Evolutionary conservation across 2,329 filamentous ascomycete species (phyloP).

Genomic region (Phialocephala subalpina): DNA sequence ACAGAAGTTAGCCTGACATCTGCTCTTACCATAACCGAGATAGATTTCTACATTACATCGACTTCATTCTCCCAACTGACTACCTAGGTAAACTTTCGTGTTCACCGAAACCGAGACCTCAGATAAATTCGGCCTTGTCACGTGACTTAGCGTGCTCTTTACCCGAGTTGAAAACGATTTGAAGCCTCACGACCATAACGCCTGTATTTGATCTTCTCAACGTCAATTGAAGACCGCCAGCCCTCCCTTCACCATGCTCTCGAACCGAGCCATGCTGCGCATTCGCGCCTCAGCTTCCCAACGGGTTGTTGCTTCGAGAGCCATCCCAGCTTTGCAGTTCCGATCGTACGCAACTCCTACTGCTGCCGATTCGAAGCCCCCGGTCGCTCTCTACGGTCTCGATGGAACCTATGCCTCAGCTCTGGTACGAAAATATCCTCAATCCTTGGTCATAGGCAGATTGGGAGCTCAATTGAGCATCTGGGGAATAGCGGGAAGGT

Average conservation of each 20-base stretch:
- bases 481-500: background rate
- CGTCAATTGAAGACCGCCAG: conserved; percentile 37
- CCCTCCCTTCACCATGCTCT: conserved; percentile 41
- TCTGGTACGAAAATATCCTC: conserved; percentile 74
- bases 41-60: too few relatives aligned
- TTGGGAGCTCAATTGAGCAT: conserved; percentile 16
- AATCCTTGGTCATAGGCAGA: background rate
- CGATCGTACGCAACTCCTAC: conserved; percentile 78
- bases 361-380: conserved; percentile 76
- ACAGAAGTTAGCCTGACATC: too few relatives aligned
- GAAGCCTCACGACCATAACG: conserved; percentile 31
- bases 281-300: conserved; percentile 40
- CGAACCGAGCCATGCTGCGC: conserved; percentile 43
- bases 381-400: conserved; percentile 90
- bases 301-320: conserved; percentile 42
- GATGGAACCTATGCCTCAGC: conserved; percentile 99
- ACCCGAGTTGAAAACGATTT: conserved; percentile 18
- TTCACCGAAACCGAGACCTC: too few relatives aligned
- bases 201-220: conserved; percentile 20
- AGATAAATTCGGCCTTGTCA: background rate
- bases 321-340: conserved; percentile 65
- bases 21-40: too few relatives aligned
- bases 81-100: too few relatives aligned
- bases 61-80: too few relatives aligned
- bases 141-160: background rate